These are phyloP conservation scores for Thelonectria blattea DNA, from an alignment of 2,329 filamentous ascomycete genomes.

Conservation along the genomic window DNA sequence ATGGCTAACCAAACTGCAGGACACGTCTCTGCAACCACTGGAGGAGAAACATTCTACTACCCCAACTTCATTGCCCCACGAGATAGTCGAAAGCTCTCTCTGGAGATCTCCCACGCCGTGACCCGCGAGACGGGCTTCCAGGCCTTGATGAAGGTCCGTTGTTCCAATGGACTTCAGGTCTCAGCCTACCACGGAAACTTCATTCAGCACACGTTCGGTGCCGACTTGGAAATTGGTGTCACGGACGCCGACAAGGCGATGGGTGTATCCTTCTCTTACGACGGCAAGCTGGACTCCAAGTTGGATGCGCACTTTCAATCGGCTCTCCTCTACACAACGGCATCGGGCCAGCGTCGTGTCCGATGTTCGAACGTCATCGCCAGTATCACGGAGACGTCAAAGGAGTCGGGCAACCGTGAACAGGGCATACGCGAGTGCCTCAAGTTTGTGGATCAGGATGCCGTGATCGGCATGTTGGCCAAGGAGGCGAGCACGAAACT, in stretches of 20 bases:
- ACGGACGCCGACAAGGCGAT: slow-evolving; percentile 95
- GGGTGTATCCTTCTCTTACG: slow-evolving; percentile 89
- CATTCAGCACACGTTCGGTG: slow-evolving; percentile 91
- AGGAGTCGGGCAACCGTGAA: slow-evolving; percentile 47
- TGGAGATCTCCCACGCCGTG: slow-evolving; percentile 85
- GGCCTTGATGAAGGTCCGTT: slow-evolving; percentile 96
- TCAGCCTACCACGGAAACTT: slow-evolving; percentile 96
- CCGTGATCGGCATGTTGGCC: slow-evolving; percentile 84
- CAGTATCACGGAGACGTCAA: slow-evolving; percentile 75
- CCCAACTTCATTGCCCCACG: slow-evolving; percentile 92
- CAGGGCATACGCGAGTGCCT: slow-evolving; percentile 77
- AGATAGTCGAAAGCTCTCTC: slow-evolving; percentile 81
- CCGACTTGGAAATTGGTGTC: slow-evolving; percentile 90
- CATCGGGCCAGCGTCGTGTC: slow-evolving; percentile 85
- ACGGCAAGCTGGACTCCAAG: slow-evolving; percentile 96
- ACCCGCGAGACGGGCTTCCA: slow-evolving; percentile 93
- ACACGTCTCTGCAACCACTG: slow-evolving; percentile 85
- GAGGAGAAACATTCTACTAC: slow-evolving; percentile 95
- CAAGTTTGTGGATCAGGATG: slow-evolving; percentile 95
- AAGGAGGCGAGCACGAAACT: slow-evolving; percentile 94
- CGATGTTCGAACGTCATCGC: slow-evolving; percentile 94
- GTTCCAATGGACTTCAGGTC: slow-evolving; percentile 94
- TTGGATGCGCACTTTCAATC: slow-evolving; percentile 98
- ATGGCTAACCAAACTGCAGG: slow-evolving; percentile 53
- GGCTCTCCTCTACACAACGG: slow-evolving; percentile 91